These are phyloP conservation scores for Pseudocercospora vitis DNA, from an alignment of 2,329 filamentous ascomycete genomes.

Conservation along the genomic window DNA sequence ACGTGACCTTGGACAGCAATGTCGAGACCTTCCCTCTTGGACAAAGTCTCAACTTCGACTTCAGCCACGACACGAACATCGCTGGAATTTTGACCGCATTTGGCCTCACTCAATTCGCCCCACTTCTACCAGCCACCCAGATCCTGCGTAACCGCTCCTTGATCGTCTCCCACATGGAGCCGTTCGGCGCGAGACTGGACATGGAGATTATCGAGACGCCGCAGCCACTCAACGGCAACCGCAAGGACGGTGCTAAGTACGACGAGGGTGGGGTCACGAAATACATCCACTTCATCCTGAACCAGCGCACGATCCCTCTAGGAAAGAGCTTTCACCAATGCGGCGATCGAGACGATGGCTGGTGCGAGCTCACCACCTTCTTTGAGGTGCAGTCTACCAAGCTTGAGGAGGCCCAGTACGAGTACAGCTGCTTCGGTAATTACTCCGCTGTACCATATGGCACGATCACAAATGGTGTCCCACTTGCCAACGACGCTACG, in stretches of 20 bases:
- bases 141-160: slow-evolving; percentile 60
- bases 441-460: slow-evolving; percentile 53
- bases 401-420: slow-evolving; percentile 55
- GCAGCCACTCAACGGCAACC: slow-evolving; percentile 58
- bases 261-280: slow-evolving; percentile 53
- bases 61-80: slow-evolving; percentile 67
- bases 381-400: slow-evolving; percentile 61
- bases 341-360: slow-evolving; percentile 67
- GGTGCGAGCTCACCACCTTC: slow-evolving; percentile 73
- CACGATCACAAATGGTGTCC: slow-evolving; percentile 52
- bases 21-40: slow-evolving; percentile 69
- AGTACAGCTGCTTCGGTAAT: slow-evolving; percentile 65
- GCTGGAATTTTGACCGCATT: slow-evolving; percentile 67
- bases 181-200: slow-evolving; percentile 70
- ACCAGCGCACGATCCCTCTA: slow-evolving; percentile 66
- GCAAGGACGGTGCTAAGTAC: slow-evolving; percentile 51
- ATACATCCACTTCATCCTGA: slow-evolving; percentile 73
- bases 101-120: slow-evolving; percentile 67
- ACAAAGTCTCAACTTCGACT: slow-evolving; percentile 74
- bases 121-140: slow-evolving; percentile 56
- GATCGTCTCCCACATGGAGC: slow-evolving; percentile 66
- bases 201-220: slow-evolving; percentile 73
- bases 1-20: slow-evolving; percentile 69
- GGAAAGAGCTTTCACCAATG: slow-evolving; percentile 66
- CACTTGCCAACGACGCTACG: slow-evolving; percentile 26